These are phyloP conservation scores for Xylaria sp. DNA, from an alignment of 2,329 filamentous ascomycete species.

Conservation along the genomic window DNA sequence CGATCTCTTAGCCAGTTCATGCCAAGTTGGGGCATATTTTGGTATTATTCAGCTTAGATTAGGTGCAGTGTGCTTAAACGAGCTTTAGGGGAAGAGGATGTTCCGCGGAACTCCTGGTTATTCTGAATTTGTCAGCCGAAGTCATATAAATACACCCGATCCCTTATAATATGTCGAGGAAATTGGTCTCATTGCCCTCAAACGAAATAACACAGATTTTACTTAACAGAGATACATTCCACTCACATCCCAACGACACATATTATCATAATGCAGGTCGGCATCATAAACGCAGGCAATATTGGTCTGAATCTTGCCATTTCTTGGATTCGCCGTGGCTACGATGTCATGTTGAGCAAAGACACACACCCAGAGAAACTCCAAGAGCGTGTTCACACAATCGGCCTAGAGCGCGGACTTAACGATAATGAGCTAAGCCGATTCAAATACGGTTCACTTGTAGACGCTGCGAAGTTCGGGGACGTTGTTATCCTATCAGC, in stretches of 20 bases:
- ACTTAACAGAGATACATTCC: no score
- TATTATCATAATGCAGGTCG: not conserved
- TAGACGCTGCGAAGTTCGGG: not conserved
- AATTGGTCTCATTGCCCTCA: not conserved
- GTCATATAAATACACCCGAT: not conserved
- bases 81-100: no score
- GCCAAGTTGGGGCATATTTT: not conserved
- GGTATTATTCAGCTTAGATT: not conserved
- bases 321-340: not conserved
- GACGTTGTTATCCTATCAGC: not conserved
- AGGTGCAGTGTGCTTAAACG: not conserved
- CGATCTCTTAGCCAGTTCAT: not conserved
- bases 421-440: not conserved
- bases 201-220: not conserved
- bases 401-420: not conserved
- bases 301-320: not conserved
- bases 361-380: slow-evolving; percentile 1
- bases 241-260: not conserved
- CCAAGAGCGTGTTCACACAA: not conserved
- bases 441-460: slow-evolving; percentile 7
- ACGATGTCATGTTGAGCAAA: slow-evolving; percentile 10
- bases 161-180: not conserved
- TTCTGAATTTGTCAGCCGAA: not conserved
- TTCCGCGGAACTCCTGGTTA: not conserved
- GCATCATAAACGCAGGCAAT: slow-evolving; percentile 3